Percentiles rank a stretch among this genome's conserved stretches.
These are phyloP conservation scores for Trypanosoma congolense DNA, from an alignment of 208 protist species.

Conservation along the genomic window DNA sequence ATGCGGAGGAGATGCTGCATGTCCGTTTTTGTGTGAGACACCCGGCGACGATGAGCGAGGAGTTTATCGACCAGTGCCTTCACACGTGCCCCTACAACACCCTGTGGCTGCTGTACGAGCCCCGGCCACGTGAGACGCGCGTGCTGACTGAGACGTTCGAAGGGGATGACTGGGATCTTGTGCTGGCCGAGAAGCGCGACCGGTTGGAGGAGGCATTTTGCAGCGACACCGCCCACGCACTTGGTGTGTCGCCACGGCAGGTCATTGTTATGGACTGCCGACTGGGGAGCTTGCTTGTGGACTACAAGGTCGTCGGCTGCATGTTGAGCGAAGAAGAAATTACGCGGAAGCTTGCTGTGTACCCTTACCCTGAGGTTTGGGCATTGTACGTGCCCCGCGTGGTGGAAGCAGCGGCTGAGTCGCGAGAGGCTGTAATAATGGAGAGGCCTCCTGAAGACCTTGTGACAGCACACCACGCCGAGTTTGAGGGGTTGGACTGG, in stretches of 20 bases:
- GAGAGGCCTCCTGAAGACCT: no score
- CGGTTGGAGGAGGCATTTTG: slow-evolving; percentile 1
- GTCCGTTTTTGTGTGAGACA: background rate
- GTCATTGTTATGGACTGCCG: background rate
- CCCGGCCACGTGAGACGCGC: background rate
- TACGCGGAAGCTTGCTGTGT: background rate
- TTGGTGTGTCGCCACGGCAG: background rate
- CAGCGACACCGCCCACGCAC: slow-evolving; percentile 1
- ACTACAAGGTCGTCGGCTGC: background rate
- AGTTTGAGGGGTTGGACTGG: no score
- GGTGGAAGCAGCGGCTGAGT: no score
- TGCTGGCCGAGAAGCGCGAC: background rate
- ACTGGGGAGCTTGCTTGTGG: background rate
- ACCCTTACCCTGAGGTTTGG: background rate
- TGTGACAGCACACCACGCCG: no score
- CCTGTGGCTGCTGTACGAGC: slow-evolving; percentile 3
- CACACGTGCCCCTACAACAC: background rate
- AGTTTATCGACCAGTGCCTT: background rate
- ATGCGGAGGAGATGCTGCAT: background rate
- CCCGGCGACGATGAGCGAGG: background rate
- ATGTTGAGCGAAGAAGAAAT: slow-evolving; percentile 1
- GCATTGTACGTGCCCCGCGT: background rate
- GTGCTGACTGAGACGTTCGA: background rate
- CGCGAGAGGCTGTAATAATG: no score
- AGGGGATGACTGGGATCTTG: slow-evolving; percentile 3